Base-by-base conservation (phyloP, 208 protist species). In the Crithidia bombi region DNA sequence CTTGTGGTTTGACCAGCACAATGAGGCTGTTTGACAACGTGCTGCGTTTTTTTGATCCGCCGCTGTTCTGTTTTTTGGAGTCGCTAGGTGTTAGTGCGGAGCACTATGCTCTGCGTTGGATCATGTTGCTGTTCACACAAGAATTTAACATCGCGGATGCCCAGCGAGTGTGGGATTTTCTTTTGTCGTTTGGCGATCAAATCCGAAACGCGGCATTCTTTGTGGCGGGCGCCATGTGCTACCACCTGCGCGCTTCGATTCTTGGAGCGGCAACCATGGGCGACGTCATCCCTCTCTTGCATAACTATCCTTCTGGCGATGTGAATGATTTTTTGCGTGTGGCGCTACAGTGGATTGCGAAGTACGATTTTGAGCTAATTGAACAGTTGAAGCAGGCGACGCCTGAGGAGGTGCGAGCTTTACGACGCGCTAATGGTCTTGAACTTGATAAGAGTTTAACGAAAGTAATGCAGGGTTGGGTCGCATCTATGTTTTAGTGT, bases 71-170 rank as follows among this genome's bases (percentile, higher is more conserved):
- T 9, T 85, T 92, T 64, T 54, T 96, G 28, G 66, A 78, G 35
- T 21, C 36, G 5, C 25, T 82, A 9, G 81, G 82, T 15, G 57
- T 94, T 26, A 65, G 57, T 21, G 77, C 87, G 19, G 82, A 89
- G 55, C 86, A 90, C 46, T 95, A 90, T 50, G 88, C 90, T 11
- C 82, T 94, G 39, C 81, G 92, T 12, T 97, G 92, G 92, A 72
- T 97, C 14, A 93, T 88, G 56, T 73, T 95, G 6, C 75, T 97
- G 5, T 92, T 97, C 55, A 90, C 85, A 38, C 90, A 96, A 33
- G 92, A 95, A 58, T 96, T 97, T 61, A 84, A 84, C 38, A 83
- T 90, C 19, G 83, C 82, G 1, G 85, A 92, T 71, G 69, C 83
- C 0, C 78, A 95, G 65, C 72, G 89, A 11, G 63, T 97, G 7